Evolutionary conservation across 441 rosid species (phyloP), one percentile per base, ranked within the genome.

Genomic region (Isatis lusitanica): DNA sequence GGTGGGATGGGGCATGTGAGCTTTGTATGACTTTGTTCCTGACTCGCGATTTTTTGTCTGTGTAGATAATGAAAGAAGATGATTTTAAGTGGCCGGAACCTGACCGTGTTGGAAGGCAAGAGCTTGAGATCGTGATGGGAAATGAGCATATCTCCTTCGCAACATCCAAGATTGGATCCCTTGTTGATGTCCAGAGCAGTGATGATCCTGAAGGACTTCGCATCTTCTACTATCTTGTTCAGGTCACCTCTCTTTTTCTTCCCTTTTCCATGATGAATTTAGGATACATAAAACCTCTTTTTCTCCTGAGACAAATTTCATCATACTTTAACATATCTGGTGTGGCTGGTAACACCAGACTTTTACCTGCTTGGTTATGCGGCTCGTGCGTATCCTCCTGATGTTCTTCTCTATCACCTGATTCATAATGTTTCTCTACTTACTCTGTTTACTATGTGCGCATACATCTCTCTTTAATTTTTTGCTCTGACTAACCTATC

Each of bases 61-160:
- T 0, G 24, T 74, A 94, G 98, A 92, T 94, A 9, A 85, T 92
- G 97, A 92, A 89, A 89, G 98, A 94, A 88, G 97, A 94, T 77
- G 98, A 92, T 80, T 85, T 78, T 71, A 92, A 87, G 71, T 94
- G 98, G 98, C 97, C 97, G 5, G 97, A 90, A 75, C 97, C 97
- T 42, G 97, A 94, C 74, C 90, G 97, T 52, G 88, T 92, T 59
- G 97, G 98, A 35, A 76, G 89, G 67, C 97, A 92, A 81, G 98
- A 94, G 85, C 91, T 94, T 33, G 98, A 94, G 83, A 90, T 92
- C 68, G 97, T 94, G 42, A 88, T 94, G 96, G 97, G 97, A 11
- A 90, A 94, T 61, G 97, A 92, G 80, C 98, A 94, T 66, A 94
- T 94, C 66, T 94, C 94, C 58, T 94, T 94, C 80, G 82, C 97